Percentiles rank a stretch among this genome's conserved stretches.
Conservation (phyloP, 371 early-diverging fungal species). For the Rhizopus sp. region DNA sequence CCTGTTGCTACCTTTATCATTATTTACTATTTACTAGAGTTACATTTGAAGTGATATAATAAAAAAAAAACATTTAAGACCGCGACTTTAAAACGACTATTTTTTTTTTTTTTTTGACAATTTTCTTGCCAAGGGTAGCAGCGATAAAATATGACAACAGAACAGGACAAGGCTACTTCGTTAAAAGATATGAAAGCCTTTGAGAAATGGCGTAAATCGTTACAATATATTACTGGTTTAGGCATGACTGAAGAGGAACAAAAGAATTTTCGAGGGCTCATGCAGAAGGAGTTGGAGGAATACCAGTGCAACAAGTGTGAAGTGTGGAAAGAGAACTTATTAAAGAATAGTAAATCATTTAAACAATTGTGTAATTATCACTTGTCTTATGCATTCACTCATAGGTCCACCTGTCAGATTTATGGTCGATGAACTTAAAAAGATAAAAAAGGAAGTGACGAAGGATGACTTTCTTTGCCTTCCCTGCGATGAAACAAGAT, state of each 20-base stretch:
- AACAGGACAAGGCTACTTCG: constrained; percentile 10
- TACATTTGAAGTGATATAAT: too few relatives aligned
- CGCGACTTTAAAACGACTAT: too few relatives aligned
- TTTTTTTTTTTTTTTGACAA: too few relatives aligned
- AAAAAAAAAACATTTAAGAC: too few relatives aligned
- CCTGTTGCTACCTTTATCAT: not conserved
- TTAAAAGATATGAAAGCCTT: constrained; percentile 49
- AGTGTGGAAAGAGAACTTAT: constrained; percentile 68
- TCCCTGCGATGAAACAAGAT: constrained; percentile 77
- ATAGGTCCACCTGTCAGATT: constrained; percentile 83
- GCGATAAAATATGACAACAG: not conserved
- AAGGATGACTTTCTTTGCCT: constrained; percentile 72
- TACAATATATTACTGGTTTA: constrained; percentile 63
- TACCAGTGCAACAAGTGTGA: constrained; percentile 69
- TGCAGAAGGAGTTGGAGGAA: constrained; percentile 54
- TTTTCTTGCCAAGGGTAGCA: not conserved
- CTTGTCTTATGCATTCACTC: not conserved
- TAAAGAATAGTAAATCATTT: constrained; percentile 64
- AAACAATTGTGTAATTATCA: not conserved
- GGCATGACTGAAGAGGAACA: constrained; percentile 58
- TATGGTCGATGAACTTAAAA: constrained; percentile 76
- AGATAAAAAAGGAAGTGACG: constrained; percentile 67
- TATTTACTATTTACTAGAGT: not conserved
- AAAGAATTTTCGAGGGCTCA: constrained; percentile 27
- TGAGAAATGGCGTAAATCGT: constrained; percentile 58